These are phyloP conservation scores for Nasturtium officinale DNA, from an alignment of 345 rosid genomes.

Conservation along the genomic window DNA sequence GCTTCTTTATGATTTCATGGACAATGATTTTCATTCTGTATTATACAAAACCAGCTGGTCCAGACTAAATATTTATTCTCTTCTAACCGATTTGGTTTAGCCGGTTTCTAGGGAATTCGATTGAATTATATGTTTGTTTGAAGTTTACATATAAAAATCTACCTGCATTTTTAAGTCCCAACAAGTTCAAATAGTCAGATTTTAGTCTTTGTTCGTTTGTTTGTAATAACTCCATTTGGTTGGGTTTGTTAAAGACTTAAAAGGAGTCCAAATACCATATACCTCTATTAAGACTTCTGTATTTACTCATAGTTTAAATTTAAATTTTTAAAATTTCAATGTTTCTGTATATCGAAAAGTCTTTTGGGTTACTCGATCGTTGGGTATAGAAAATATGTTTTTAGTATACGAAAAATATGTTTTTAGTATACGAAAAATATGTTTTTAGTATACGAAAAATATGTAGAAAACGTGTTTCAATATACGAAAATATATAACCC, in stretches of 20 bases:
- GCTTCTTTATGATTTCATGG: slow-evolving; percentile 12
- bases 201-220: slow-evolving; percentile 1
- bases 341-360: background rate
- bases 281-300: background rate
- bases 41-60: slow-evolving; percentile 20
- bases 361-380: background rate
- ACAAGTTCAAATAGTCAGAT: background rate
- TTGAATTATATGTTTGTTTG: slow-evolving; percentile 17
- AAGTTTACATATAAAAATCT: slow-evolving; percentile 6
- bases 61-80: background rate
- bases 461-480: no score
- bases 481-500: no score
- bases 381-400: no score
- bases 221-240: slow-evolving; percentile 18
- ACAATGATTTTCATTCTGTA: background rate
- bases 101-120: slow-evolving; percentile 23
- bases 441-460: no score
- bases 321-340: background rate
- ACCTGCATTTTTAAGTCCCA: slow-evolving; percentile 15
- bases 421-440: no score
- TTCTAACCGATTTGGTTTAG: slow-evolving; percentile 22
- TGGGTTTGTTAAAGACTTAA: slow-evolving; percentile 14
- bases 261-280: background rate
- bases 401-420: no score
- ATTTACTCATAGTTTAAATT: background rate